A percentile compares a stretch with the other conserved stretches of the same genome.
These are phyloP conservation scores for Clavispora phyllophila DNA, from an alignment of 805 yeast genomes.

Conservation along the genomic window DNA sequence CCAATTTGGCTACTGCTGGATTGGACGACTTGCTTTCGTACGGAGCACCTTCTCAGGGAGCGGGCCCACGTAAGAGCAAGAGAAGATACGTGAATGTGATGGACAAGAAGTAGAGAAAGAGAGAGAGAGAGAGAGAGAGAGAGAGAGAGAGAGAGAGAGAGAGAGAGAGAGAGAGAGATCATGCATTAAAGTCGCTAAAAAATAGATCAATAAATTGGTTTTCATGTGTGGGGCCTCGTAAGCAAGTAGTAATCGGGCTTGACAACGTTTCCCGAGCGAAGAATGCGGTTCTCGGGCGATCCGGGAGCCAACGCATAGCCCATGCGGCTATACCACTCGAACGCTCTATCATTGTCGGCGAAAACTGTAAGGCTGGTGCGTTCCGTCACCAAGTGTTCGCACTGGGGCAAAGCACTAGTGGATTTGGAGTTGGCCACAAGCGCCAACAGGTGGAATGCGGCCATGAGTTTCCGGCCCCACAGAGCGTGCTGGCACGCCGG, in stretches of 20 bases:
- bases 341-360: slow-evolving; percentile 37
- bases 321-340: slow-evolving; percentile 37
- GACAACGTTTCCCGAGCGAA: slow-evolving; percentile 36
- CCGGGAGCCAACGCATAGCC: slow-evolving; percentile 36
- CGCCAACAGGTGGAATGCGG: slow-evolving; percentile 29
- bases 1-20: slow-evolving; percentile 36
- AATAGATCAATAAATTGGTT: not conserved
- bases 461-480: slow-evolving; percentile 39
- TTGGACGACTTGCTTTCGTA: slow-evolving; percentile 36
- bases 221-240: not conserved
- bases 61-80: slow-evolving; percentile 11
- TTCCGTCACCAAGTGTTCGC: slow-evolving; percentile 6
- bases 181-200: not conserved
- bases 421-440: slow-evolving; percentile 4
- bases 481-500: slow-evolving; percentile 27
- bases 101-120: slow-evolving; percentile 6
- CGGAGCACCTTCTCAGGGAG: slow-evolving; percentile 5
- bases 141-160: not conserved
- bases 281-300: slow-evolving; percentile 40
- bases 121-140: not conserved
- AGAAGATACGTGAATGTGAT: slow-evolving; percentile 16
- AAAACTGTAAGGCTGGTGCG: slow-evolving; percentile 49
- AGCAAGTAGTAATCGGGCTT: slow-evolving; percentile 43
- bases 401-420: not conserved
- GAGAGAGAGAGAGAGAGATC: no score